Evolutionary conservation across 1,139 yeast genomes (phyloP), one percentile per base, ranked within the genome.

Genomic region (Schwanniomyces etchellsii): DNA sequence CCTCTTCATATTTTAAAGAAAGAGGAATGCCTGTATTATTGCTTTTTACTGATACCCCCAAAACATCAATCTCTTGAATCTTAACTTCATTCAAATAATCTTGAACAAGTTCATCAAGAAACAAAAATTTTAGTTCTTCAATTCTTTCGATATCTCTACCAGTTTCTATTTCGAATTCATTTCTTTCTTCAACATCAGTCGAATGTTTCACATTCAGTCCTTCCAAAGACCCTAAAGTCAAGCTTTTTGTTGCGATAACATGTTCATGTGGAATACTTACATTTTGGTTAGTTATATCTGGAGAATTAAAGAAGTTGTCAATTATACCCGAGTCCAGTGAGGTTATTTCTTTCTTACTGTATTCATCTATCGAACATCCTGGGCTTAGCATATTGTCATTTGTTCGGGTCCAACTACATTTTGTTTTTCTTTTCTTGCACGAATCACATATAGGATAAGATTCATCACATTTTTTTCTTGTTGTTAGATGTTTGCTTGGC

Each of bases 391-490:
- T 13, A 9, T 23, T 14, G 11, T 23, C 25, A 10, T n/a, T 11
- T 23, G 13, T 23, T 7, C 7, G 13, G 24, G 10, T 20, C 45
- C 47, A 44, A 7, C 30, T 36, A 35, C 60, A 54, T 26, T 44
- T 40, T 4, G 45, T 40, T 2, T 47, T 48, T 26, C 50, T 42
- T 4, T 35, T 30, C n/a, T 31, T 32, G 34, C 62, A 56, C 21
- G 40, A 44, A 5, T 48, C 44, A 38, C 61, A 55, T 4, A 31
- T 29, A 2, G 61, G 61, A 29, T 45, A 49, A 7, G 32, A 32
- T 37, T 55, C 60, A 35, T 55, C 60, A 34, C 61, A 55, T 32
- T 53, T 54, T 26, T 35, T 35, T 18, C 37, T 32, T 14, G 5
- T 24, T 14, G 28, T 24, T 31, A 20, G 28, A 22, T 16, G 13